Evolutionary conservation across 768 basidiomycete genomes (phyloP), one percentile per base, ranked within the genome.

Genomic region (Termitomyces eurrhizus): DNA sequence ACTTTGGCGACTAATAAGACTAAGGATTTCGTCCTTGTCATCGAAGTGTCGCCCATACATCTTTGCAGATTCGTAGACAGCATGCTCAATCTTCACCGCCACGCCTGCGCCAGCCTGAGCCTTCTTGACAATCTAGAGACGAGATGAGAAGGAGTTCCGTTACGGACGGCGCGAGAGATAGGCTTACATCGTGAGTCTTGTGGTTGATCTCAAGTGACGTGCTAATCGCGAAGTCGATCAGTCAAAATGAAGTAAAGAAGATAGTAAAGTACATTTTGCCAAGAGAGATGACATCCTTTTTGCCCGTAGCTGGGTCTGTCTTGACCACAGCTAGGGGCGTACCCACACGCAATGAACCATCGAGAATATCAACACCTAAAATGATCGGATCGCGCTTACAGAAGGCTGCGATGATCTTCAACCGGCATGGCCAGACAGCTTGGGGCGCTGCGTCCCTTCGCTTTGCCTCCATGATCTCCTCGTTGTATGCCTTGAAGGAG

Each of bases 121-220:
- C 75, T 93, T 95, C 79, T 97, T 98, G 66, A 98, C 84, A 32
- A 93, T 79, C 92, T 93, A 49, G 21, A 67, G 21, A 68, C 53
- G 48, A 51, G 57, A 54, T n/a, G 51, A 57, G 45, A 58, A 54
- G 16, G 53, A 58, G 42, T 33, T 52, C 41, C 35, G 35, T 57
- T 50, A 42, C 11, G 36, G 16, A 44, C 57, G 41, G 55, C 26
- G 33, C 12, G 24, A 44, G 37, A 57, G 33, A 49, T 35, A 26
- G 51, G 66, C 84, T 68, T 66, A 93, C 89, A 26, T 98, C 95
- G 56, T 79, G 78, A 2, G 86, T 73, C 72, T 96, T 97, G 78
- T 98, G 95, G 71, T 99, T 98, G 72, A 98, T 97, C 74, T 99
- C 96, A 68, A 98, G 77, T 4, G 94, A 97, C 0, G 97, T 95